Conservation (phyloP, 2,329 filamentous ascomycete species). For the Dactylonectria estremocensis region DNA sequence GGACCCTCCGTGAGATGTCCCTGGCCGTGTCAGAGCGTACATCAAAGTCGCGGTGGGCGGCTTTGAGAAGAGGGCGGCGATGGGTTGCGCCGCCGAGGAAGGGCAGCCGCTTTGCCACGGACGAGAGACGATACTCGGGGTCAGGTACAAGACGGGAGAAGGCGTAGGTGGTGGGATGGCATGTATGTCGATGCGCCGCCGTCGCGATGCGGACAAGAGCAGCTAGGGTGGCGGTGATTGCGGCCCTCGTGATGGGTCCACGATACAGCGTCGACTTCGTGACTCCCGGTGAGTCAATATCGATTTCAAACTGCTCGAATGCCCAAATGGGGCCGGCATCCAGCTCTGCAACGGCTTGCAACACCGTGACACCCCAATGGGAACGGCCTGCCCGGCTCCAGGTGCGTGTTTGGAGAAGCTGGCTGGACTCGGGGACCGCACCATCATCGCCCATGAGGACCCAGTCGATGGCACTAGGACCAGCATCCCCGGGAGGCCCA, state of each 20-base stretch:
- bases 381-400: slow-evolving; percentile 33
- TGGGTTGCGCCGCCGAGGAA: slow-evolving; percentile 20
- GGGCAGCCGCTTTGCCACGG: slow-evolving; percentile 6
- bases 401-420: slow-evolving; percentile 28
- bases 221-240: slow-evolving; percentile 25
- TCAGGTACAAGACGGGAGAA: not conserved
- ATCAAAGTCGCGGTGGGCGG: slow-evolving; percentile 26
- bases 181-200: slow-evolving; percentile 7
- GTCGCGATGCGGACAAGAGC: slow-evolving; percentile 7
- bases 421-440: slow-evolving; percentile 16
- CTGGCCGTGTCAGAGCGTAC: slow-evolving; percentile 18
- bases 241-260: slow-evolving; percentile 27
- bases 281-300: slow-evolving; percentile 28
- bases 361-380: slow-evolving; percentile 39
- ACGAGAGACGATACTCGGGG: slow-evolving; percentile 3
- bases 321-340: slow-evolving; percentile 39
- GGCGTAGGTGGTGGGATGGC: not conserved
- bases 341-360: slow-evolving; percentile 37
- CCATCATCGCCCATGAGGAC: slow-evolving; percentile 38
- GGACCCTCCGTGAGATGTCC: slow-evolving; percentile 34
- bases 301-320: slow-evolving; percentile 36
- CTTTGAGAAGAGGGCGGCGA: slow-evolving; percentile 16
- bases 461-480: slow-evolving; percentile 37
- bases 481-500: slow-evolving; percentile 36
- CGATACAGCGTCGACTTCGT: slow-evolving; percentile 38